Base-by-base conservation (phyloP, 2,329 filamentous ascomycete genomes). In the Exophiala aquamarina region DNA sequence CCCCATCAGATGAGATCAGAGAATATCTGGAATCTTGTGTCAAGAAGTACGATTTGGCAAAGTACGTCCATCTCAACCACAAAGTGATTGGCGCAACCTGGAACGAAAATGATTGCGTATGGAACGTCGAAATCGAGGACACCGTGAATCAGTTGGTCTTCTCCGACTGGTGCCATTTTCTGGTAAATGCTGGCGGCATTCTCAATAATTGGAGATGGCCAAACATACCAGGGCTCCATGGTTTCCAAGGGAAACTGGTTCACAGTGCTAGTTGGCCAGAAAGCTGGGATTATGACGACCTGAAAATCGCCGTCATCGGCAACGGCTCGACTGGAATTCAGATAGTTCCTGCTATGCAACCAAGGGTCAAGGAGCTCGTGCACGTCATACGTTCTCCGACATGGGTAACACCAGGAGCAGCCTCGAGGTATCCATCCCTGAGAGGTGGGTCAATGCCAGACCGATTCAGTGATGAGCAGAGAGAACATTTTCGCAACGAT, bases 1-100 rank as follows among this genome's bases (percentile, higher is more conserved):
- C 67, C 4, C 67, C 69, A 50, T 64, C 68, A 2, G 62, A 65
- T 2, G 72, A 75, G 39, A 75, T 76, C 41, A 69, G 67, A 55
- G 63, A 66, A 29, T 77, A 77, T 50, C 64, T 77, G 1, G 57
- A 70, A 40, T 72, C 71, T 49, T 69, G 77, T n/a, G 71, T 68
- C 52, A 62, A 75, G 2, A 67, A 65, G 0, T 77, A 75, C 44
- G 70, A 69, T 36, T 62, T 78, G 3, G 65, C 69, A 37, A 75
- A 76, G 51, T 75, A 75, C 58, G 77, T 78, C 71, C 71, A 61
- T 1, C 75, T 77, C 61, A 69, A 72, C 44, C 72, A 70, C 3
- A 64, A 73, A 52, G 68, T 76, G 11, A 61, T 66, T 0, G 67
- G 69, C 3, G 67, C 69, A 14, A 67, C 69, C 34, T 78, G 74